Conservation (phyloP, 2,329 filamentous ascomycete genomes). For the Aspergillus sp. region DNA sequence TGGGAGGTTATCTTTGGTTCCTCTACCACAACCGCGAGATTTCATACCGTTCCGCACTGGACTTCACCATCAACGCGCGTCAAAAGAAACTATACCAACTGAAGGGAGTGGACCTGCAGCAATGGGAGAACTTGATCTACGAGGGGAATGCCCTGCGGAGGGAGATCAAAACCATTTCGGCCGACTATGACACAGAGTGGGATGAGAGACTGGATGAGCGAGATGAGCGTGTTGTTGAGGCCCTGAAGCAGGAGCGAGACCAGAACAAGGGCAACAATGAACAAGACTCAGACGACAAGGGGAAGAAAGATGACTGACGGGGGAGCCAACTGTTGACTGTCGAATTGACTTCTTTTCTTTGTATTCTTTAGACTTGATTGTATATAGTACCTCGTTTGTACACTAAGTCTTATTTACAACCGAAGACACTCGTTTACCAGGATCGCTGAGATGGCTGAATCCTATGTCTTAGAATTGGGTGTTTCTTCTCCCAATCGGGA, state of each 20-base stretch:
- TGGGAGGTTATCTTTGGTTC: constrained; percentile 91
- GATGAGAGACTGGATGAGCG: constrained; percentile 73
- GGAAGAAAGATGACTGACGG: constrained; percentile 29
- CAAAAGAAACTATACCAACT: constrained; percentile 75
- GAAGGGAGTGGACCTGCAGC: constrained; percentile 71
- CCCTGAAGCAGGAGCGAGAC: constrained; percentile 51
- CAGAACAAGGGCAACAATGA: constrained; percentile 32
- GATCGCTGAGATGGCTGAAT: not conserved
- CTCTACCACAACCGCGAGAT: constrained; percentile 89
- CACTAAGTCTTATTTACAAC: not conserved
- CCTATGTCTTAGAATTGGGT: not conserved
- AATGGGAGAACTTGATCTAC: constrained; percentile 76
- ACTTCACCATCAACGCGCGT: constrained; percentile 77
- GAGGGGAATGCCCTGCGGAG: constrained; percentile 74
- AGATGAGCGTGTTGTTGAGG: constrained; percentile 58
- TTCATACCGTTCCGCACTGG: constrained; percentile 81
- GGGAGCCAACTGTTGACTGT: not conserved
- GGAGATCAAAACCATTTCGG: constrained; percentile 77
- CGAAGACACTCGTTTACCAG: not conserved
- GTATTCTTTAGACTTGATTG: not conserved
- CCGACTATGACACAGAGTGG: constrained; percentile 90
- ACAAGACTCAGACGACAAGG: constrained; percentile 26
- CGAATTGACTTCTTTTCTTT: not conserved
- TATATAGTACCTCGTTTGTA: not conserved
- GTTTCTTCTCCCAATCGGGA: not conserved